phyloP scores from a whole-genome alignment of 2,329 filamentous ascomycete species.

The Salinomyces thailandicus region DNA sequence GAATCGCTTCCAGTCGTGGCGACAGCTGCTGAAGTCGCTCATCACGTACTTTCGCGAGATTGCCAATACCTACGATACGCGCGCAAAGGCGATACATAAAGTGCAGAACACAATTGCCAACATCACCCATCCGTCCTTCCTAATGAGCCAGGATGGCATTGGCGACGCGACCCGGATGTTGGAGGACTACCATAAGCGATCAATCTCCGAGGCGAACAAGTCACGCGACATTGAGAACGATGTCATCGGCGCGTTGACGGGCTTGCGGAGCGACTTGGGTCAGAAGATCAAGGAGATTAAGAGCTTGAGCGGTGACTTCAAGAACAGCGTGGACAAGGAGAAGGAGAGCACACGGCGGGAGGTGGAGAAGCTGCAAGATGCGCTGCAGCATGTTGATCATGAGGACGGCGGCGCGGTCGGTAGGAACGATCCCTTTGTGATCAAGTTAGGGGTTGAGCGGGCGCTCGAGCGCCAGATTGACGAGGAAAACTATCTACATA shows the following conservation, averaged over 20 bases:
- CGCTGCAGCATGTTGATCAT: conserved; percentile 65
- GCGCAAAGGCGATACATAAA: conserved; percentile 71
- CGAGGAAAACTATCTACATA: conserved; percentile 93
- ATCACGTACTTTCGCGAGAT: conserved; percentile 92
- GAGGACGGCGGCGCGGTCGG: conserved; percentile 62
- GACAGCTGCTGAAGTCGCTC: conserved; percentile 87
- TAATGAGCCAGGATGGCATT: conserved; percentile 65
- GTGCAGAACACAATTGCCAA: conserved; percentile 78
- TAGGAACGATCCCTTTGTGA: conserved; percentile 84
- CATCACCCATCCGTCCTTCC: conserved; percentile 60
- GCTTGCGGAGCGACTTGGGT: conserved; percentile 74
- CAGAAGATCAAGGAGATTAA: conserved; percentile 99
- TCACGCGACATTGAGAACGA: conserved; percentile 84
- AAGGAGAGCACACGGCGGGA: conserved; percentile 74
- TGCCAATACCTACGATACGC: conserved; percentile 76
- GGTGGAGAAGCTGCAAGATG: conserved; percentile 71
- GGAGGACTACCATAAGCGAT: conserved; percentile 69
- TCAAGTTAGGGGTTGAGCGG: conserved; percentile 75
- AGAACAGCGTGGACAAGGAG: conserved; percentile 92
- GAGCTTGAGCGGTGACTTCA: conserved; percentile 84
- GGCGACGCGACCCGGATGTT: conserved; percentile 76
- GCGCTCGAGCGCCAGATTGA: conserved; percentile 88
- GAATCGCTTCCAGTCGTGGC: conserved; percentile 88
- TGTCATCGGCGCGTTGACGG: conserved; percentile 77
- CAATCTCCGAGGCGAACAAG: conserved; percentile 72